Base-by-base conservation (phyloP, 2,329 filamentous ascomycete genomes). In the Xylaria sp. region DNA sequence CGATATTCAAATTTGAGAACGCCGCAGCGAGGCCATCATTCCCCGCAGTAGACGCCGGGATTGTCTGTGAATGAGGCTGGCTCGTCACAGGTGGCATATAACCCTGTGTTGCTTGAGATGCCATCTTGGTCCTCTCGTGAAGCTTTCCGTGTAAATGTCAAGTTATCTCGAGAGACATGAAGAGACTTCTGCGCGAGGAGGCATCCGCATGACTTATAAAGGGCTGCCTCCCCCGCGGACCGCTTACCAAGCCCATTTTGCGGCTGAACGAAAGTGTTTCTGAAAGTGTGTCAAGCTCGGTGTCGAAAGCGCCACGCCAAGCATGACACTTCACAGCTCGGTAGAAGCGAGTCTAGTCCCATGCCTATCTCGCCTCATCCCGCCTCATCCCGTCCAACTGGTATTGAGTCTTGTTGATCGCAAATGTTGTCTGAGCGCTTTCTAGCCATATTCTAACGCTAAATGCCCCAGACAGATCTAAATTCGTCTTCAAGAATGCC, bases 1-100 rank as follows among this genome's bases (percentile, higher is more conserved):
- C 67, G 33, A 71, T 43, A 36, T 28, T 69, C n/a, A 71, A 31
- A 25, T 56, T 67, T 5, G 69, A 69, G 41, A 71, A 70, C n/a
- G 69, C 67, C 3, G 64, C 48, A 18, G 64, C 61, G 36, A 71
- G 67, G 10, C 64, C 61, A 46, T 70, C 62, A 28, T 36, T 52
- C 0, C 20, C 43, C 15, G 62, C 48, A 25, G 57, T 41, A 5
- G 58, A 66, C 18, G 52, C 52, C 23, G 64, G 36, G 31, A n/a
- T 15, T 3, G 51, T 61, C 15, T 64, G 67, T 41, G 56, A 23
- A 31, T 71, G 54, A 60, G 69, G 60, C 61, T 49, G 58, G 64
- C 20, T 52, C 41, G 12, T 51, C 31, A 51, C 25, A n/a, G 61
- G 48, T 28, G 46, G 51, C 28, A 62, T 39, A 33, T 70, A 62